phyloP scores from a whole-genome alignment of 306 rosid genomes.

The Geum urbanum region DNA sequence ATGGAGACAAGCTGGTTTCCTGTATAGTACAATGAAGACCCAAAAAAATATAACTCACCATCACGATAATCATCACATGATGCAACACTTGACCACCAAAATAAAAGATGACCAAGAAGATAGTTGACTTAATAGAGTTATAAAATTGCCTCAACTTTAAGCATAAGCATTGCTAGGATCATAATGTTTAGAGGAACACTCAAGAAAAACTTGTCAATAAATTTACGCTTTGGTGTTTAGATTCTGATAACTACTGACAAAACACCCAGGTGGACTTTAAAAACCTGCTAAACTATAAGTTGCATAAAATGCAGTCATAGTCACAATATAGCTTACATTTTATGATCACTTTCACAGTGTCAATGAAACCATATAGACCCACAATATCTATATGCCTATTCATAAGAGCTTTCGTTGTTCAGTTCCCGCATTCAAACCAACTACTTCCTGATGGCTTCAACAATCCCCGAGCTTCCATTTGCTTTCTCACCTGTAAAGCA shows the following conservation, averaged over 20 bases:
- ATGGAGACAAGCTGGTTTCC: constrained; percentile 61
- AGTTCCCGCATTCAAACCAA: constrained; percentile 30
- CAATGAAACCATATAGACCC: neutral
- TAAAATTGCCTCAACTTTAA: neutral
- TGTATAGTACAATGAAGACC: constrained; percentile 19
- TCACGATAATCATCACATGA: neutral
- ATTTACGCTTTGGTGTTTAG: neutral
- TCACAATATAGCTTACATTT: neutral
- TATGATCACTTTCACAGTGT: neutral
- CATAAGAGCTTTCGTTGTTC: neutral
- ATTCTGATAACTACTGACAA: neutral
- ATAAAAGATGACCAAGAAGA: neutral
- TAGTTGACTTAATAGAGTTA: neutral
- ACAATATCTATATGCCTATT: neutral
- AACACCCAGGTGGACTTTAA: neutral
- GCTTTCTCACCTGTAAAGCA: constrained; percentile 30
- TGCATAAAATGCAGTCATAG: neutral
- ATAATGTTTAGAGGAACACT: neutral
- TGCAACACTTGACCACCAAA: neutral
- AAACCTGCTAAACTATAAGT: neutral
- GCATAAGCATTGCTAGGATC: neutral
- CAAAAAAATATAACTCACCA: constrained; percentile 3
- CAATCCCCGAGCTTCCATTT: constrained; percentile 39
- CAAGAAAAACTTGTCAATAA: neutral
- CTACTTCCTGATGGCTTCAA: constrained; percentile 44